Base-by-base conservation (phyloP, 768 basidiomycete species). In the Mycena albidolilacea region DNA sequence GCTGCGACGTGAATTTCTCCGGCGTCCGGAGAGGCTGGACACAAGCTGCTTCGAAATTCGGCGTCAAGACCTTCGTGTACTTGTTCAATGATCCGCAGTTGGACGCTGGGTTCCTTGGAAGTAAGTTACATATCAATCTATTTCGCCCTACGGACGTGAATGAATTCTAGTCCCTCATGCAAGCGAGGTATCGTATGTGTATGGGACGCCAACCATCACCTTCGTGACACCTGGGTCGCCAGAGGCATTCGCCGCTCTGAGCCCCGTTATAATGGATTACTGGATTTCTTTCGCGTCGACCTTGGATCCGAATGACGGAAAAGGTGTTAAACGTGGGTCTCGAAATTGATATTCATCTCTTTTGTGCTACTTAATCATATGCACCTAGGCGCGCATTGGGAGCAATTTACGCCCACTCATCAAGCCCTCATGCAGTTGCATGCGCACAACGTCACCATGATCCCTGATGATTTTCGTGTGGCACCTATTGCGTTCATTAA, bases 211-310 rank as follows among this genome's bases (percentile, higher is more conserved):
- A 14, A 43, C 50, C 8, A 68, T 61, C 48, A 15, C 14, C 30
- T 62, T 62, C 37, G 72, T 62, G 15, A 67, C 14, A 71, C 78
- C 38, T 17, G 76, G 1, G 68, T 79, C 39, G 76, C 76, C 48
- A 12, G 48, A 64, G 21, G 48, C 63, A 19, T 64, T 64, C 19
- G 71, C 54, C 23, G 55, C 64, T 0, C 75, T 86, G 8, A 85
- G 85, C 60, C 74, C 64, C 14, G 21, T 71, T 30, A 85, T 86
- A 83, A 79, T 83, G 48, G 84, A 86, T 48, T 86, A 85, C 55
- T 86, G 85, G 86, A 74, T 87, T 35, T 86, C 86, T 3, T 87
- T 87, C 64, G 84, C 83, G 6, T 82, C 82, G 2, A 82, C 81
- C 23, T 75, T 86, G 30, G 79, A 83, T 60, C 85, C 86, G 10